Conservation (phyloP, 768 basidiomycete species). For the Inosperma sp. region DNA sequence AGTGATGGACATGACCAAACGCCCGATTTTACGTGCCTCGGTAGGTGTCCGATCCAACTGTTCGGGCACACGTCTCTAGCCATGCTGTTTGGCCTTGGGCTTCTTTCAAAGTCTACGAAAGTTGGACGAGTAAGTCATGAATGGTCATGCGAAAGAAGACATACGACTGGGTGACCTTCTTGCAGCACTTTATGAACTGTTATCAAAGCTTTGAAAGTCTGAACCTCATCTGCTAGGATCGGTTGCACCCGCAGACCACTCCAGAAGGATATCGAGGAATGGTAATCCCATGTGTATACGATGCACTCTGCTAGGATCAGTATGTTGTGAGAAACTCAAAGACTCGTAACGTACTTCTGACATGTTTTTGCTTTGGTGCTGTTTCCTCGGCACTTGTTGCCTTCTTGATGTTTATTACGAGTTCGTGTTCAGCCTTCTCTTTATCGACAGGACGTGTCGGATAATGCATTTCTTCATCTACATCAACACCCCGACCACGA, state of each 20-base stretch:
- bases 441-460: slow-evolving; percentile 98
- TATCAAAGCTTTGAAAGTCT: slow-evolving; percentile 97
- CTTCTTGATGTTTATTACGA: slow-evolving; percentile 95
- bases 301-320: slow-evolving; percentile 71
- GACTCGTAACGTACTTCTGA: slow-evolving; percentile 69
- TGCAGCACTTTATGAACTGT: slow-evolving; percentile 97
- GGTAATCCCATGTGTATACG: slow-evolving; percentile 99
- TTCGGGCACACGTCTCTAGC: slow-evolving; percentile 95
- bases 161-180: slow-evolving; percentile 92
- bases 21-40: slow-evolving; percentile 50
- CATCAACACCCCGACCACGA: slow-evolving; percentile 49
- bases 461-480: slow-evolving; percentile 85
- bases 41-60: slow-evolving; percentile 70
- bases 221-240: slow-evolving; percentile 93
- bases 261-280: slow-evolving; percentile 97
- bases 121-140: slow-evolving; percentile 7
- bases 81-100: slow-evolving; percentile 95
- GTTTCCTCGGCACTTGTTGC: slow-evolving; percentile 93
- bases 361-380: slow-evolving; percentile 99
- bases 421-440: slow-evolving; percentile 94
- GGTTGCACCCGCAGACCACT: slow-evolving; percentile 95
- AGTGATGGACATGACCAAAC: slow-evolving; percentile 4
- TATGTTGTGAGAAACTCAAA: slow-evolving; percentile 5
- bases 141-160: slow-evolving; percentile 13
- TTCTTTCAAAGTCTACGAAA: slow-evolving; percentile 85